Percentiles rank a stretch among this genome's conserved stretches.
These are phyloP conservation scores for Apiotrichum laibachii DNA, from an alignment of 1,284 basidiomycete species.

Conservation along the genomic window DNA sequence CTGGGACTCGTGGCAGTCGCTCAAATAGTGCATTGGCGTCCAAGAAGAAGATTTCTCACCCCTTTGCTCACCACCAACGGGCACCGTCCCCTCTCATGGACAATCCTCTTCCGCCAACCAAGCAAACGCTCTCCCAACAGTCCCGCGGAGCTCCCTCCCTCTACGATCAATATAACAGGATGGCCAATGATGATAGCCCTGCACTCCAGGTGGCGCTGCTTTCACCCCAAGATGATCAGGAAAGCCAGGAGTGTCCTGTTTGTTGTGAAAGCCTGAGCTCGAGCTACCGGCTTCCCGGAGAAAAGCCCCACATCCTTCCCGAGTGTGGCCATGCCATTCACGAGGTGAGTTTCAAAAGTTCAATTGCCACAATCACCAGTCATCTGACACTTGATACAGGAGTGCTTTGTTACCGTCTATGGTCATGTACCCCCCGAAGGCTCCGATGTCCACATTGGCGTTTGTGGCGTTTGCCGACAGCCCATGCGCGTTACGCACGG, in stretches of 20 bases:
- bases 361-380: constrained; percentile 11
- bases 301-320: constrained; percentile 94
- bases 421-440: constrained; percentile 71
- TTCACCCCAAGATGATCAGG: constrained; percentile 34
- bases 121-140: neutral
- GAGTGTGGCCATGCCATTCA: constrained; percentile 96
- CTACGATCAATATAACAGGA: constrained; percentile 24
- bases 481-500: constrained; percentile 86
- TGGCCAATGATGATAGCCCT: constrained; percentile 11
- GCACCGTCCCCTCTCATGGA: constrained; percentile 21
- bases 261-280: constrained; percentile 50
- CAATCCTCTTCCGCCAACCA: neutral
- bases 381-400: constrained; percentile 56
- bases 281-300: constrained; percentile 65
- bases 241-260: constrained; percentile 48
- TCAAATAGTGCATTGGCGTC: neutral
- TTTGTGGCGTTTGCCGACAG: constrained; percentile 92
- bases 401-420: constrained; percentile 93
- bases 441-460: constrained; percentile 73
- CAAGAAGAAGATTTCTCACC: constrained; percentile 27
- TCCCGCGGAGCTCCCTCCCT: constrained; percentile 21
- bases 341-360: constrained; percentile 60
- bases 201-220: constrained; percentile 43
- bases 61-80: constrained; percentile 31
- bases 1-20: neutral